Base-by-base conservation (phyloP, 805 yeast genomes). In the Kluyveromyces nonfermentans region DNA sequence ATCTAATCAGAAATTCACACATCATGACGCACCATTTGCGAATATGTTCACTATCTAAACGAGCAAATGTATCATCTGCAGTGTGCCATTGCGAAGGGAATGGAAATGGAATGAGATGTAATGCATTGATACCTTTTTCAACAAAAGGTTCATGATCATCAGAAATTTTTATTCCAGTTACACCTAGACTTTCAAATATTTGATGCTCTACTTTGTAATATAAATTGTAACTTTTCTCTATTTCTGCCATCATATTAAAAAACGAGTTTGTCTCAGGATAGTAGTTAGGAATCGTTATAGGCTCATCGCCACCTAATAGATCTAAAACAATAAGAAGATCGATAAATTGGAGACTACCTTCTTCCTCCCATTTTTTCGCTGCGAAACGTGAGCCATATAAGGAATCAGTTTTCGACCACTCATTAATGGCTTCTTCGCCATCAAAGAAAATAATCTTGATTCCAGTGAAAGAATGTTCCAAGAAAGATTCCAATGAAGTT, bases 101-200 rank as follows among this genome's bases (percentile, higher is more conserved):
- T 7, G 62, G 64, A 5, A 55, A 46, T 1, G 83, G 80, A n/a
- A 77, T 75, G 36, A 77, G 50, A 51, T 77, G 82, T 42, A 77
- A 47, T 1, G 73, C 61, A 0, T 74, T 73, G 1, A 74, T 72
- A 0, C 77, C 77, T 4, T 63, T 56, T 12, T 57, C 53, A 33
- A 68, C 52, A 53, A 73, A 77, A 1, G 82, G 82, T 2, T 71
- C 49, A 50, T 77, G 83, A 47, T 77, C 83, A 54, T 77, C 83
- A 4, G 41, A 25, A 15, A 38, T 38, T 19, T 21, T 32, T 15
- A 30, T 10, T 9, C 31, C 31, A 17, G 4, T 16, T n/a, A n/a
- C 7, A 18, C 17, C 61, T 70, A 10, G 69, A 53, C 18, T 38
- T 37, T 1, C 56, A 57, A 16, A 36, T 35, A 40, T 40, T 48